Conservation (phyloP, 2,329 filamentous ascomycete genomes). For the Aureobasidium uvarum region DNA sequence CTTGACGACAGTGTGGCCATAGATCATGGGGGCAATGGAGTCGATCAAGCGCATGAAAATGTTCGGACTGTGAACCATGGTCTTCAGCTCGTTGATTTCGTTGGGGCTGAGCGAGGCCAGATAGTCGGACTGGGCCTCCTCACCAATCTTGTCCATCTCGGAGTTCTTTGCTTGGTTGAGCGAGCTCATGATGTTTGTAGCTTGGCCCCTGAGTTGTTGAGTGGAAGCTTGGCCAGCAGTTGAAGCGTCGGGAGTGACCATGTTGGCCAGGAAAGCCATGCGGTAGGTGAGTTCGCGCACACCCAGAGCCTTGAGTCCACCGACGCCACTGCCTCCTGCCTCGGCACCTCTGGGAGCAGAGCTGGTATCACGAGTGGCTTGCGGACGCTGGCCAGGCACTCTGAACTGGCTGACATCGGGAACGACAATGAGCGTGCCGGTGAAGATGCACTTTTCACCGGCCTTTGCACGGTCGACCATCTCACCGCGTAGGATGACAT, state of each 20-base stretch:
- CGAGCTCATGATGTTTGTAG: conserved; percentile 79
- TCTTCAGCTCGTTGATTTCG: conserved; percentile 87
- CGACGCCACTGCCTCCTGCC: conserved; percentile 78
- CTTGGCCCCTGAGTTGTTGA: conserved; percentile 67
- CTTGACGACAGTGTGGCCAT: conserved; percentile 96
- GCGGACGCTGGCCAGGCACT: conserved; percentile 78
- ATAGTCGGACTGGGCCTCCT: conserved; percentile 83
- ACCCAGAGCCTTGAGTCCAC: conserved; percentile 85
- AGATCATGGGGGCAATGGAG: conserved; percentile 94
- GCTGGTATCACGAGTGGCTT: conserved; percentile 78
- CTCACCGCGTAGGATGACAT: conserved; percentile 92
- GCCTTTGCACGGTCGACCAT: conserved; percentile 98
- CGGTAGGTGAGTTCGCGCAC: conserved; percentile 94
- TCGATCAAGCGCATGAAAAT: conserved; percentile 92
- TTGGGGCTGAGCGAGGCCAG: conserved; percentile 78
- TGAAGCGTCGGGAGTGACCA: conserved; percentile 86
- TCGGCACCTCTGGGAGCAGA: conserved; percentile 68
- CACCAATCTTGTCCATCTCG: conserved; percentile 69
- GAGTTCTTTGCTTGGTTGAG: conserved; percentile 69
- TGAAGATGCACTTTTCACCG: conserved; percentile 98
- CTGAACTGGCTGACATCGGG: conserved; percentile 95
- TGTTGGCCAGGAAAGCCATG: conserved; percentile 93
- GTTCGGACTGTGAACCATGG: conserved; percentile 92
- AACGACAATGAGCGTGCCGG: conserved; percentile 91
- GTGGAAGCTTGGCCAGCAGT: conserved; percentile 69